Percentiles rank a stretch among this genome's conserved stretches.
phyloP scores from a whole-genome alignment of 805 yeast genomes.

The Kluyveromyces nonfermentans region DNA sequence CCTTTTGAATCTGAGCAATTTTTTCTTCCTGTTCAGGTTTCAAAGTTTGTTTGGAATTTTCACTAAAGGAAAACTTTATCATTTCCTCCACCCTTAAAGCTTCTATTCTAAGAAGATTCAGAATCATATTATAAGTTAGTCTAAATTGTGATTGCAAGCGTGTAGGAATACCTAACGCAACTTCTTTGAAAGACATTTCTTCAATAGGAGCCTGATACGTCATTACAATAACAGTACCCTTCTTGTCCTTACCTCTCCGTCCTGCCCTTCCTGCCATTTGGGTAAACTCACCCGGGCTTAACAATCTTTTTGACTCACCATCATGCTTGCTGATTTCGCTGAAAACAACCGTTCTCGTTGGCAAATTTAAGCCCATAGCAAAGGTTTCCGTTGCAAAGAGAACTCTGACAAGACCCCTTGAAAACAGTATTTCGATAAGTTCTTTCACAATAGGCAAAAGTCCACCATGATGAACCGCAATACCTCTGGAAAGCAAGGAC shows the following conservation, averaged over 20 bases:
- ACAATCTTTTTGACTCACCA: conserved; percentile 69
- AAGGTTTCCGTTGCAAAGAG: conserved; percentile 96
- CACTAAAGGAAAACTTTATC: conserved; percentile 93
- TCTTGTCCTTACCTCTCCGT: conserved; percentile 86
- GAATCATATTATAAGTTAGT: conserved; percentile 89
- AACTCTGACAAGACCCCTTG: conserved; percentile 78
- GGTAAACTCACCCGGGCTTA: conserved; percentile 93
- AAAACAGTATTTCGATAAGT: conserved; percentile 82
- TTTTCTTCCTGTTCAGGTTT: conserved; percentile 76
- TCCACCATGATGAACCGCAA: conserved; percentile 96
- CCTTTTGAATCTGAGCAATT: conserved; percentile 43
- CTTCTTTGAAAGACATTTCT: conserved; percentile 57
- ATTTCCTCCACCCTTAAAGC: conserved; percentile 96
- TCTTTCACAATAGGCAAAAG: conserved; percentile 88
- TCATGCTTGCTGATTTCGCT: conserved; percentile 82
- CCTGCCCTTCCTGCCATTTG: conserved; percentile 99
- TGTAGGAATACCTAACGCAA: conserved; percentile 83
- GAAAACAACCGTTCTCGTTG: conserved; percentile 93
- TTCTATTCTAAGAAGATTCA: conserved; percentile 84
- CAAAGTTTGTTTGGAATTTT: conserved; percentile 75
- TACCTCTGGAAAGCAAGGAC: conserved; percentile 79
- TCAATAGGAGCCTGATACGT: conserved; percentile 59
- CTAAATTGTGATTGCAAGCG: conserved; percentile 87
- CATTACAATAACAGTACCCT: conserved; percentile 93
- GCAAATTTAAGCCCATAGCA: conserved; percentile 96